A percentile compares a stretch with the other conserved stretches of the same genome.
phyloP scores from a whole-genome alignment of 108 stramenopile genomes.

The Cyclotella choctawhatcheeana region DNA sequence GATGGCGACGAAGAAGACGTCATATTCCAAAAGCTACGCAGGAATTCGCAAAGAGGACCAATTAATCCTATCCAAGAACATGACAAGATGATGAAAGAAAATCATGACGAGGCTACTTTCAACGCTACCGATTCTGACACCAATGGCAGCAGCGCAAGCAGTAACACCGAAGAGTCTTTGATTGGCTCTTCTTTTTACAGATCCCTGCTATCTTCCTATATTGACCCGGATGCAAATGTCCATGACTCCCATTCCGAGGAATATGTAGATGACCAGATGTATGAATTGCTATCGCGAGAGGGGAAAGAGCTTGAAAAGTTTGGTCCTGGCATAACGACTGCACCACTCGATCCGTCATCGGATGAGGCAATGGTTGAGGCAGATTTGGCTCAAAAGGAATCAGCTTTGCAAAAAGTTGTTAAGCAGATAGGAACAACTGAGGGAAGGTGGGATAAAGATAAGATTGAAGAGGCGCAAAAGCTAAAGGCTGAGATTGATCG shows the following conservation, averaged over 20 bases:
- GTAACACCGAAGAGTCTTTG: not conserved
- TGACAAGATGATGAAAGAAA: slow-evolving; percentile 49
- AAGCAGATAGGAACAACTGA: slow-evolving; percentile 16
- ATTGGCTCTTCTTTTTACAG: slow-evolving; percentile 28
- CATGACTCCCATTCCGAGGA: slow-evolving; percentile 26
- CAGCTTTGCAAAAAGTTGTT: slow-evolving; percentile 29
- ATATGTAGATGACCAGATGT: slow-evolving; percentile 37
- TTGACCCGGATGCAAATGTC: slow-evolving; percentile 32
- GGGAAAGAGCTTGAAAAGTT: slow-evolving; percentile 32
- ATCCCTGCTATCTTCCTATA: slow-evolving; percentile 31
- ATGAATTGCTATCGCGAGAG: slow-evolving; percentile 37
- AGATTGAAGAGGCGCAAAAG: slow-evolving; percentile 49
- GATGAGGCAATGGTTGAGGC: slow-evolving; percentile 35
- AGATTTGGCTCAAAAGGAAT: slow-evolving; percentile 36
- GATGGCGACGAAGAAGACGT: slow-evolving; percentile 36
- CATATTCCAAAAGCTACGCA: slow-evolving; percentile 38
- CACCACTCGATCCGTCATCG: slow-evolving; percentile 42
- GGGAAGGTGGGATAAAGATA: slow-evolving; percentile 33
- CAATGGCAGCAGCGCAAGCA: slow-evolving; percentile 8
- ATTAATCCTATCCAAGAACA: slow-evolving; percentile 50
- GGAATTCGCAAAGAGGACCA: slow-evolving; percentile 31
- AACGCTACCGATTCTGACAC: slow-evolving; percentile 4
- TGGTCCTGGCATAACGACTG: slow-evolving; percentile 44
- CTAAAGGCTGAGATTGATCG: slow-evolving; percentile 64
- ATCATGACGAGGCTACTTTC: slow-evolving; percentile 36